phyloP scores from a whole-genome alignment of 768 basidiomycete species.

The Macrolepiota fuliginosa region DNA sequence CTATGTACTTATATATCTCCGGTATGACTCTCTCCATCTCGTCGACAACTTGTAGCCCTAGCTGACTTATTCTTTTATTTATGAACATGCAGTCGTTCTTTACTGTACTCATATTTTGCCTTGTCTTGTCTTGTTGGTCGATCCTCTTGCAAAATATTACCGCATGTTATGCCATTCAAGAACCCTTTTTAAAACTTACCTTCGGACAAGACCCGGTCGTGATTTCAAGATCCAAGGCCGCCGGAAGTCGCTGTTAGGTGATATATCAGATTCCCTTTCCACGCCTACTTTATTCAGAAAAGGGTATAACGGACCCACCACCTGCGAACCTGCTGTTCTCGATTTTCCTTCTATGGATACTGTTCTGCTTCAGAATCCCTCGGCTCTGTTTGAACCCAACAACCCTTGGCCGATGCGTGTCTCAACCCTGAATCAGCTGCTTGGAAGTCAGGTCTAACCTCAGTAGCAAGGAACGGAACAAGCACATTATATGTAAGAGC shows the following conservation, averaged over 20 bases:
- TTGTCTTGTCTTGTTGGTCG: neutral
- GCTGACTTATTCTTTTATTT: constrained; percentile 19
- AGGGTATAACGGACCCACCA: neutral
- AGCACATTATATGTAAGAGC: neutral
- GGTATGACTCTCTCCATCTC: constrained; percentile 22
- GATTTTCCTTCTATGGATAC: neutral
- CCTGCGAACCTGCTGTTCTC: neutral
- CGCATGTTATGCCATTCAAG: neutral
- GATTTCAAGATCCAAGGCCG: no score
- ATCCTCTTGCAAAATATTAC: neutral
- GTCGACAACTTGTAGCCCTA: constrained; percentile 23
- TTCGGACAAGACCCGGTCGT: no score
- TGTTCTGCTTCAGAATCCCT: neutral
- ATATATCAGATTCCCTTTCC: neutral
- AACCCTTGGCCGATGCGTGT: neutral
- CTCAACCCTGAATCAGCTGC: neutral
- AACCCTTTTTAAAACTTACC: no score
- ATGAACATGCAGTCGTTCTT: constrained; percentile 10
- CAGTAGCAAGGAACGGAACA: neutral
- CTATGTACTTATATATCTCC: constrained; percentile 21
- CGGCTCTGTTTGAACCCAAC: neutral
- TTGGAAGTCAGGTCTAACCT: neutral
- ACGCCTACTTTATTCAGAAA: neutral
- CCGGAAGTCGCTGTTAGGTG: no score
- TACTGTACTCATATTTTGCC: constrained; percentile 13